phyloP scores from a whole-genome alignment of 305 asterid species.

The Striga hermonthica region DNA sequence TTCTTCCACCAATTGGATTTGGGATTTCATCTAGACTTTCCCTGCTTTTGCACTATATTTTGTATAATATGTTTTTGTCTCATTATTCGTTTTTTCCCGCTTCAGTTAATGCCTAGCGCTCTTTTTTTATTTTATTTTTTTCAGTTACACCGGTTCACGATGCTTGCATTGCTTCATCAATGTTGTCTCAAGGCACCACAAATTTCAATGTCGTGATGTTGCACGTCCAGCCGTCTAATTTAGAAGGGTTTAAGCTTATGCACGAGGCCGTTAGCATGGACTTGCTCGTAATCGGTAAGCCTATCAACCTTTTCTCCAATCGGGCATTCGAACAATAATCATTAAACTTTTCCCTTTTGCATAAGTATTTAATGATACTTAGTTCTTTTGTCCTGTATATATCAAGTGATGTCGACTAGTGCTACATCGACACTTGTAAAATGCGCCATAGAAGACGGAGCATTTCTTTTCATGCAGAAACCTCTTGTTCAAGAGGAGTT shows the following conservation, averaged over 20 bases:
- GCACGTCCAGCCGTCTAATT: constrained; percentile 29
- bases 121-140: background rate
- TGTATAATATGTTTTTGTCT: background rate
- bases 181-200: constrained; percentile 24
- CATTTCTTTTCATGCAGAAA: constrained; percentile 38
- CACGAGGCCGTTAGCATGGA: constrained; percentile 29
- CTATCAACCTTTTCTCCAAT: background rate
- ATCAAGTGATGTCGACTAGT: constrained; percentile 36
- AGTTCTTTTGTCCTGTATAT: too few species aligned
- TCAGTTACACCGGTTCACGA: constrained; percentile 40
- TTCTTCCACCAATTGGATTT: too few species aligned
- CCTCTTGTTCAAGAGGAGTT: constrained; percentile 29
- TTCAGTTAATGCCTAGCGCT: background rate
- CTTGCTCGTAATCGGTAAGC: constrained; percentile 34
- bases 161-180: constrained; percentile 31
- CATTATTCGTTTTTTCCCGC: background rate
- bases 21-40: too few species aligned
- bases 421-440: constrained; percentile 27
- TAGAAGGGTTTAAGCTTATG: constrained; percentile 29
- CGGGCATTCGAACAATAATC: background rate
- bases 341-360: too few species aligned
- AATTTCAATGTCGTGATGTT: constrained; percentile 38
- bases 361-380: too few species aligned
- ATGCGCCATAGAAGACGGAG: constrained; percentile 41
- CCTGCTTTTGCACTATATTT: too few species aligned